A percentile compares a stretch with the other conserved stretches of the same genome.
phyloP scores from a whole-genome alignment of 164 flowering plant genomes.

The Magnolia kwangsiensis region DNA sequence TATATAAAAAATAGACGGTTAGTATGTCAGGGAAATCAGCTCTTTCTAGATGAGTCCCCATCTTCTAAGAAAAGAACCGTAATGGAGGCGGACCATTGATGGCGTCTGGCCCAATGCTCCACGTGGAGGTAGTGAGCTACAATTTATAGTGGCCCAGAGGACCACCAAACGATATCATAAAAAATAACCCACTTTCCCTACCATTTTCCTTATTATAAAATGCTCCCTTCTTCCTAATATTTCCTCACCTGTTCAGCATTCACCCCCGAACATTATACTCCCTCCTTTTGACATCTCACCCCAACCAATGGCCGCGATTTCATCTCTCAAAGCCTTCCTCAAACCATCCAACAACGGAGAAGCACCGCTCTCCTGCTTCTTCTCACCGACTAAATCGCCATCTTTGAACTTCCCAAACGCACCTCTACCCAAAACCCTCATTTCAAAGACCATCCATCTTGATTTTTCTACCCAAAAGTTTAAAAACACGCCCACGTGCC shows the following conservation, averaged over 20 bases:
- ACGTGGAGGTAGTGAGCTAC: neutral
- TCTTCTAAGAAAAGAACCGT: neutral
- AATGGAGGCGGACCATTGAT: neutral
- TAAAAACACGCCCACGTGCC: slow-evolving; percentile 12
- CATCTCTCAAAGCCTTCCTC: slow-evolving; percentile 18
- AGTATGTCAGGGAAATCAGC: too few species aligned
- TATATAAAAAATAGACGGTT: too few species aligned
- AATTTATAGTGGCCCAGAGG: neutral
- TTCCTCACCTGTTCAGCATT: neutral
- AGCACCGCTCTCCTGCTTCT: slow-evolving; percentile 6
- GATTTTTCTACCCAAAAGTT: slow-evolving; percentile 2
- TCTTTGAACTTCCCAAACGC: slow-evolving; percentile 6
- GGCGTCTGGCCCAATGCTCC: neutral
- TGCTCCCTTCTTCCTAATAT: neutral
- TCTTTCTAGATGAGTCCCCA: neutral
- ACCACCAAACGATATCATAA: neutral
- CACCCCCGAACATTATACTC: neutral
- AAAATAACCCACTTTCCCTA: neutral
- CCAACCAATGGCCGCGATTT: slow-evolving; percentile 29
- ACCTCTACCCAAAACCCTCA: slow-evolving; percentile 12
- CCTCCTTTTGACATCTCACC: neutral
- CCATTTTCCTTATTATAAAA: neutral
- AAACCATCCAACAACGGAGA: slow-evolving; percentile 16
- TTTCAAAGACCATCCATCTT: slow-evolving; percentile 16
- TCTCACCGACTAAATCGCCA: slow-evolving; percentile 7